A percentile compares a stretch with the other conserved stretches of the same genome.
Conservation (phyloP, 108 stramenopile genomes). For the Aurantiochytrium sp. region DNA sequence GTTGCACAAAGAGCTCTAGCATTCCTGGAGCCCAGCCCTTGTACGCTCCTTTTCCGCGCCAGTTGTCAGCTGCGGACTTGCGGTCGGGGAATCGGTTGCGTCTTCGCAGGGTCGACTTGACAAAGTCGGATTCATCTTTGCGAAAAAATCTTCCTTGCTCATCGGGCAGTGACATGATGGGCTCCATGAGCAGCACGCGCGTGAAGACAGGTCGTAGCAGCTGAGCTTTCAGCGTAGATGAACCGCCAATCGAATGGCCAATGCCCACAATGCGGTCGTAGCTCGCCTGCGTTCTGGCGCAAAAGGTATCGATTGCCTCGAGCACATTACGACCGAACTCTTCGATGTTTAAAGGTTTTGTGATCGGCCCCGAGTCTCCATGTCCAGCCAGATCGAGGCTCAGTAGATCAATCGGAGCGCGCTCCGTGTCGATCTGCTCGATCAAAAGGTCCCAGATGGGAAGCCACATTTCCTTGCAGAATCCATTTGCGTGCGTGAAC, state of each 20-base stretch:
- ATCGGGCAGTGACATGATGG: not conserved
- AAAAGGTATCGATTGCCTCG: not conserved
- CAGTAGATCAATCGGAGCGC: not conserved
- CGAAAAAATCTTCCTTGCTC: not conserved
- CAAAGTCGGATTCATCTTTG: not conserved
- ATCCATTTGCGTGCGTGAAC: slow-evolving; percentile 2
- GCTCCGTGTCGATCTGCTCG: not conserved
- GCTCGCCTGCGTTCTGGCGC: not conserved
- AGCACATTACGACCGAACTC: not conserved
- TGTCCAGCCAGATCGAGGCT: not conserved
- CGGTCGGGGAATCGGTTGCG: not conserved
- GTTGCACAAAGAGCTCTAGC: not conserved
- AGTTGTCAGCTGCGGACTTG: not conserved
- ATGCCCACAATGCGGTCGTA: not conserved
- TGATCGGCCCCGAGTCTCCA: not conserved
- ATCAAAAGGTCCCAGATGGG: not conserved
- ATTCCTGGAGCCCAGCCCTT: not conserved
- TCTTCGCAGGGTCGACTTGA: not conserved
- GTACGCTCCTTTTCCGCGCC: not conserved
- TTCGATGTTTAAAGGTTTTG: not conserved
- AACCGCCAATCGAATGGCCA: not conserved
- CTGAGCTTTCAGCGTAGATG: not conserved
- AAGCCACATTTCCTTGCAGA: slow-evolving; percentile 13
- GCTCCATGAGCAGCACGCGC: not conserved
- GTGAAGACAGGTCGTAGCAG: not conserved